Evolutionary conservation across 148 eudicot genomes (phyloP), one percentile per base, ranked within the genome.

Genomic region (Camellia lanceoleosa): DNA sequence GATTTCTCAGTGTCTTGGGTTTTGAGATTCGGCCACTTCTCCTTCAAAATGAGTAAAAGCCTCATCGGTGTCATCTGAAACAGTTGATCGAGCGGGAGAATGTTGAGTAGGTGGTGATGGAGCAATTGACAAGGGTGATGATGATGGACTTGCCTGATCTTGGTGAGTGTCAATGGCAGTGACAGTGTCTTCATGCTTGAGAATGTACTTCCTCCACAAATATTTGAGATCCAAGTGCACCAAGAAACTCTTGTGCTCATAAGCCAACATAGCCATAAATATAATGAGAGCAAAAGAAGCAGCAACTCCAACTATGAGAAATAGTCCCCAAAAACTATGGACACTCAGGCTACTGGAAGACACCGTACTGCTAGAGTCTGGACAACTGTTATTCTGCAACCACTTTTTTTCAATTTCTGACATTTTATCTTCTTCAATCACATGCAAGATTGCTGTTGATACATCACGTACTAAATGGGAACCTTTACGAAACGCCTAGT

Each of bases 401-500:
- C 77, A 71, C 88, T 82, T 80, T 80, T 23, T 73, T 62, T 83
- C 85, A 19, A 87, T 47, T 18, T 0, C 9, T 0, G n/a, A 12
- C 84, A 85, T 85, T 20, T 54, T 18, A 13, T 75, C 70, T 30
- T 79, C 81, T 77, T 87, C 83, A 10, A 81, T 85, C 44, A 87
- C 78, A 5, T 72, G 64, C 46, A 87, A 42, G 80, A 87, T 77
- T 64, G 78, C 81, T 54, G 74, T 73, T 19, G 89, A 87, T 71
- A 87, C 78, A 63, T 78, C 84, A 4, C 78, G 59, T 18, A 79
- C 83, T 19, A 87, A 78, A 16, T 80, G 80, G 1, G 89, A 87
- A 12, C 89, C 84, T 20, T 30, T 84, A 5, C 84, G 85, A 64
- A 82, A 82, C 66, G 78, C 85, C 87, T 85, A n/a, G 51, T 76